Base-by-base conservation (phyloP, 192 early-diverging fungal genomes). In the Coemansia furcata region DNA sequence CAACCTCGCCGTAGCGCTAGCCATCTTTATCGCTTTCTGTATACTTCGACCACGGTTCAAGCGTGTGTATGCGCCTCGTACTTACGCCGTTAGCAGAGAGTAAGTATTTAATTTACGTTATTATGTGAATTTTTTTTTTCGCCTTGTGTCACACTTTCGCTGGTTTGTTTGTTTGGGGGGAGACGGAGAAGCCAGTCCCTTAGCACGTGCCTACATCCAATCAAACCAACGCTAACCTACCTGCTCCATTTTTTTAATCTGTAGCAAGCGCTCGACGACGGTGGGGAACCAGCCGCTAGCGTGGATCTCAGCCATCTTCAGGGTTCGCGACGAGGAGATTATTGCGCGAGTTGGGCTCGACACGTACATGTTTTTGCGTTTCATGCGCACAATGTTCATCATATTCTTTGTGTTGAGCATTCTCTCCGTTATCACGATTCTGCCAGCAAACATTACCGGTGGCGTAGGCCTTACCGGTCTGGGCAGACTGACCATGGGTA, bases 341-440 rank as follows among this genome's bases (percentile, higher is more conserved):
- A 85, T 90, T 32, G 62, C 68, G 11, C 85, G 81, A 3, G 85
- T 87, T 12, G 90, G 91, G 0, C 82, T 92, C 21, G 93, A 95
- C 72, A 84, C 90, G 10, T 97, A 88, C 76, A 91, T 93, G 85
- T 87, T 91, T 57, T 60, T 97, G 47, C 86, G 87, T 52, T 91
- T 90, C 71, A 86, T 92, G 57, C 85, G 89, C 33, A 83, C 89
- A 58, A 85, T 87, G 60, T 86, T 90, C 55, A 72, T 87, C 3
- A 73, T 93, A 8, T 97, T 97, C 74, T 57, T 67, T n/a, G 68
- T 84, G 14, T 85, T 90, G 71, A 78, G 85, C 2, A 21, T 92
- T 1, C 61, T 94, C 15, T 87, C 86, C 12, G 59, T 87, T 12
- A 88, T 86, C 3, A 85, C 93, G 14, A 82, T 97, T 36, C 73